These are phyloP conservation scores for Plasmodium gonderi DNA, from an alignment of 169 alveolate species.

Conservation along the genomic window DNA sequence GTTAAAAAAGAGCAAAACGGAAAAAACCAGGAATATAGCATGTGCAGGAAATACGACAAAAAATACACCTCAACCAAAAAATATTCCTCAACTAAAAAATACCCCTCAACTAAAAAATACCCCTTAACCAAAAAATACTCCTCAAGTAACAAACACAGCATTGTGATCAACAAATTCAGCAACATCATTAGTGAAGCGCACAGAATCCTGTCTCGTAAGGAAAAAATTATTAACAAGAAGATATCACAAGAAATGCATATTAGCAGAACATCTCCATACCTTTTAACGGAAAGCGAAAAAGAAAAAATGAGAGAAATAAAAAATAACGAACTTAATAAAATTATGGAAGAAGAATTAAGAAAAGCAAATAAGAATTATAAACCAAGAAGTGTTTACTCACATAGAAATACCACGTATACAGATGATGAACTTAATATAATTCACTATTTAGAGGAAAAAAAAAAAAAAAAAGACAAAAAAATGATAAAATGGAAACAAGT, in stretches of 20 bases:
- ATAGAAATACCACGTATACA: conserved; percentile 8
- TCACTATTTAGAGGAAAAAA: conserved; percentile 30
- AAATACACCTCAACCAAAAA: not conserved
- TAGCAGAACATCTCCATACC: not conserved
- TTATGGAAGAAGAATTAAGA: conserved; percentile 33
- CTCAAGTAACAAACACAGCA: conserved; percentile 5
- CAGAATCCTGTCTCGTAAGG: conserved; percentile 15
- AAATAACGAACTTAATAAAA: conserved; percentile 45
- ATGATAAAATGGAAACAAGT: not conserved
- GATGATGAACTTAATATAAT: conserved; percentile 60
- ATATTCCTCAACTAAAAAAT: too few relatives aligned
- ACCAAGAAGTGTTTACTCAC: not conserved
- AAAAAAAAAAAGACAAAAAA: conserved; percentile 27
- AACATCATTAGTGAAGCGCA: conserved; percentile 22
- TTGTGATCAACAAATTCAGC: conserved; percentile 20
- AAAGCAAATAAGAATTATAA: not conserved
- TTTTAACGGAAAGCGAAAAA: conserved; percentile 40
- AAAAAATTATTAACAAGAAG: conserved; percentile 23
- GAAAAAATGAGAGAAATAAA: conserved; percentile 32
- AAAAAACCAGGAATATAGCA: not conserved
- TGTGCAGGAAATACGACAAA: not conserved
- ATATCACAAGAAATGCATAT: conserved; percentile 5
- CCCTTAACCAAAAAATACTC: too few relatives aligned
- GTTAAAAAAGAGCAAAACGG: not conserved
- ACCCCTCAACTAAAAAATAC: not conserved